A percentile compares a stretch with the other conserved stretches of the same genome.
phyloP scores from a whole-genome alignment of 2,329 filamentous ascomycete species.

The Neoarthrinium moseri region DNA sequence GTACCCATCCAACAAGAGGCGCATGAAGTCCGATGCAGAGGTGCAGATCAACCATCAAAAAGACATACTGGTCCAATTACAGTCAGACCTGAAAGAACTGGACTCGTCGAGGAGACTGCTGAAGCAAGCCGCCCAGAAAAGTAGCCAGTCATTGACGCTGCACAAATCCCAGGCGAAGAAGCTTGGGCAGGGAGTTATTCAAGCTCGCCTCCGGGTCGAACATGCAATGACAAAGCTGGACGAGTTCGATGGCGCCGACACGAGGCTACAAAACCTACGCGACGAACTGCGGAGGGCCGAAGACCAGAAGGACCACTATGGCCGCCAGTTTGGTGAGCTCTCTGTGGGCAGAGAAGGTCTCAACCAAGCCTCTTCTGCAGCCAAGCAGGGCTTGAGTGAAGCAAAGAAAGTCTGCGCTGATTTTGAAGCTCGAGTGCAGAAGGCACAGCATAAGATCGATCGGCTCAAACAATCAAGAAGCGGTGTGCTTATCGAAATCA shows the following conservation, averaged over 20 bases:
- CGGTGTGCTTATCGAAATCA: slow-evolving; percentile 60
- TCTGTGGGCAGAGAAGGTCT: slow-evolving; percentile 47
- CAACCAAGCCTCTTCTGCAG: slow-evolving; percentile 39
- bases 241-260: slow-evolving; percentile 66
- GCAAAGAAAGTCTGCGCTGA: slow-evolving; percentile 32
- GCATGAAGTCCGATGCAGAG: slow-evolving; percentile 79
- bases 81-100: slow-evolving; percentile 51
- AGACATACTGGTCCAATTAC: slow-evolving; percentile 52
- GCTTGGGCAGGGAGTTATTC: slow-evolving; percentile 56
- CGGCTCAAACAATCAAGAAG: slow-evolving; percentile 47
- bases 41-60: slow-evolving; percentile 58
- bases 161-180: slow-evolving; percentile 40
- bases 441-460: slow-evolving; percentile 54
- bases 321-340: slow-evolving; percentile 55
- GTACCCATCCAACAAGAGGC: slow-evolving; percentile 44
- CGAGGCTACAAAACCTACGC: slow-evolving; percentile 58
- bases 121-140: slow-evolving; percentile 47
- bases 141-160: slow-evolving; percentile 39
- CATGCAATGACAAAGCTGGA: slow-evolving; percentile 60
- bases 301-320: slow-evolving; percentile 43
- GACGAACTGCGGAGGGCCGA: slow-evolving; percentile 53
- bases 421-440: slow-evolving; percentile 47
- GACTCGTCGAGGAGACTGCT: slow-evolving; percentile 46
- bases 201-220: slow-evolving; percentile 58
- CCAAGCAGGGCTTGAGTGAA: slow-evolving; percentile 32